Evolutionary conservation across 2,329 filamentous ascomycete species (phyloP).

Genomic region (Anthostomella pinea): DNA sequence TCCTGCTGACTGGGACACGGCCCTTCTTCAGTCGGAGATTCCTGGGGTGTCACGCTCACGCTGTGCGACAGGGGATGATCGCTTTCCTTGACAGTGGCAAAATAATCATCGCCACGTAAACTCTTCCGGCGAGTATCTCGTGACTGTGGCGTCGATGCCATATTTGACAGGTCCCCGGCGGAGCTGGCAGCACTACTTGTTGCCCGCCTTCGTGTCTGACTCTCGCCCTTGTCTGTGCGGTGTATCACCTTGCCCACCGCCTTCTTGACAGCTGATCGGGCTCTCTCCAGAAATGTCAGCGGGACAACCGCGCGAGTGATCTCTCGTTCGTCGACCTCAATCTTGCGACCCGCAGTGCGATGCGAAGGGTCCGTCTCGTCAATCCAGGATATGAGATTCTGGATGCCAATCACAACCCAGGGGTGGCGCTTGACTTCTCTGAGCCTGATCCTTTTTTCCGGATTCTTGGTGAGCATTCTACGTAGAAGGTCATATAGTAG

Average conservation of each 20-base stretch:
- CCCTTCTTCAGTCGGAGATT: slow-evolving; percentile 34
- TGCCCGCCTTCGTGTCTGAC: slow-evolving; percentile 52
- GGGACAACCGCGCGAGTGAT: slow-evolving; percentile 88
- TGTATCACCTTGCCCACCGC: slow-evolving; percentile 63
- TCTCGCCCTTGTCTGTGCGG: slow-evolving; percentile 56
- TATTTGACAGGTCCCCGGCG: slow-evolving; percentile 49
- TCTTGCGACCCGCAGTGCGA: slow-evolving; percentile 75
- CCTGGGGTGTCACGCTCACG: slow-evolving; percentile 66
- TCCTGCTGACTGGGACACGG: slow-evolving; percentile 35
- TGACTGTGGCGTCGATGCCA: slow-evolving; percentile 51
- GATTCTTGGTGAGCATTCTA: slow-evolving; percentile 84
- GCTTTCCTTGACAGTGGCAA: slow-evolving; percentile 43
- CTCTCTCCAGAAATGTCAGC: slow-evolving; percentile 80
- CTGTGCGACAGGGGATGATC: slow-evolving; percentile 77
- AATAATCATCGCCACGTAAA: slow-evolving; percentile 54
- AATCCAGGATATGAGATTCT: slow-evolving; percentile 77
- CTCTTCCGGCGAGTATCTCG: slow-evolving; percentile 52
- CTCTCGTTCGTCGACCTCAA: slow-evolving; percentile 88
- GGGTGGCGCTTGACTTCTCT: slow-evolving; percentile 91
- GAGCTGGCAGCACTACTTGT: slow-evolving; percentile 65
- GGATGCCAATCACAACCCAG: slow-evolving; percentile 80
- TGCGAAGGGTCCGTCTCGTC: slow-evolving; percentile 86
- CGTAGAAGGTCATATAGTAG: slow-evolving; percentile 74
- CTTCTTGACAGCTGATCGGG: slow-evolving; percentile 74
- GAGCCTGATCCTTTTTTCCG: slow-evolving; percentile 81